These are phyloP conservation scores for Didymellaceae sp. DNA, from an alignment of 2,329 filamentous ascomycete genomes.

Conservation along the genomic window DNA sequence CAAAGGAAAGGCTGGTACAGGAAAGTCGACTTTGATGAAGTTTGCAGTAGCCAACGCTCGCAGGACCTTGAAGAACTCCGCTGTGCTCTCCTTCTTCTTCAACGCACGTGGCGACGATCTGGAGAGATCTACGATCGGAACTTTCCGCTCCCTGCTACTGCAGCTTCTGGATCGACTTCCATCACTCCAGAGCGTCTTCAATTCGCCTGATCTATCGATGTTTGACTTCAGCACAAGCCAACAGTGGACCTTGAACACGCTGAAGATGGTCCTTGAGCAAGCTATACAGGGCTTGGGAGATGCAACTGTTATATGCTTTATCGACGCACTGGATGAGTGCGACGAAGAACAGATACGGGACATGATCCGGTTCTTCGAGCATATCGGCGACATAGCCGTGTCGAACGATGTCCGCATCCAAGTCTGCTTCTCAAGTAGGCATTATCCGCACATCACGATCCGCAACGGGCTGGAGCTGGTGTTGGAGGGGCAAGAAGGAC, in stretches of 20 bases:
- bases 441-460: slow-evolving; percentile 55
- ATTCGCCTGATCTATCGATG: slow-evolving; percentile 3
- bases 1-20: slow-evolving; percentile 44
- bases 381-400: slow-evolving; percentile 40
- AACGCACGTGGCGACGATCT: slow-evolving; percentile 30
- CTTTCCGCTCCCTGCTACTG: slow-evolving; percentile 34
- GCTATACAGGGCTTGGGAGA: slow-evolving; percentile 21
- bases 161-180: slow-evolving; percentile 31
- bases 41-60: slow-evolving; percentile 22
- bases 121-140: slow-evolving; percentile 31
- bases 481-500: slow-evolving; percentile 48
- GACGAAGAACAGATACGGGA: slow-evolving; percentile 51
- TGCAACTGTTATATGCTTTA: slow-evolving; percentile 30
- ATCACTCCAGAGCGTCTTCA: slow-evolving; percentile 14
- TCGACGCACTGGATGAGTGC: slow-evolving; percentile 60
- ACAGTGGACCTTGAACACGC: slow-evolving; percentile 20
- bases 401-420: slow-evolving; percentile 1
- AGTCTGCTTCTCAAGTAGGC: slow-evolving; percentile 37
- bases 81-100: slow-evolving; percentile 35
- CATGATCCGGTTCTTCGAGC: slow-evolving; percentile 55
- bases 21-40: slow-evolving; percentile 56
- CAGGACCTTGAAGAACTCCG: slow-evolving; percentile 13
- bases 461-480: slow-evolving; percentile 34
- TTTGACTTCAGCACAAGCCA: slow-evolving; percentile 6
- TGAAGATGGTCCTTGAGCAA: slow-evolving; percentile 28